A percentile compares a stretch with the other conserved stretches of the same genome.
Evolutionary conservation across 2,329 filamentous ascomycete species (phyloP).

Genomic region (Xylaria hypoxylon): DNA sequence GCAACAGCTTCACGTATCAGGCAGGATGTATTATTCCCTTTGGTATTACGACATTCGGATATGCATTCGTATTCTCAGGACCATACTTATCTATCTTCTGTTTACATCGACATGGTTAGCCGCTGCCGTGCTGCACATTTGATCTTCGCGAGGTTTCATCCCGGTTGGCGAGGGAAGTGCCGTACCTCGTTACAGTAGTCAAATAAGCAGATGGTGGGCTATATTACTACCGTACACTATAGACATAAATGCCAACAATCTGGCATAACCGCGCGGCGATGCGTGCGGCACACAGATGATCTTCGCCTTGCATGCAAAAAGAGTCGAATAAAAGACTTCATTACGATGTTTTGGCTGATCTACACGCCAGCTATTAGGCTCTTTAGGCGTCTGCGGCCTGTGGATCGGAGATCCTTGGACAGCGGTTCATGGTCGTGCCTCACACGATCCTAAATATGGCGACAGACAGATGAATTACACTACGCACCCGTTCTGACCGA

Average conservation of each 20-base stretch:
- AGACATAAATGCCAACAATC: conserved; percentile 24
- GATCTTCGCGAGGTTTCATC: conserved; percentile 36
- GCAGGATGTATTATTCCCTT: background rate
- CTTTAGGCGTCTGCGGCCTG: conserved; percentile 26
- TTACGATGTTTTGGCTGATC: conserved; percentile 38
- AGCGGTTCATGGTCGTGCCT: conserved; percentile 7
- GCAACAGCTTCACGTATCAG: conserved; percentile 4
- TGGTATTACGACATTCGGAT: conserved; percentile 15
- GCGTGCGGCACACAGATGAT: conserved; percentile 37
- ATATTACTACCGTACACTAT: conserved; percentile 24
- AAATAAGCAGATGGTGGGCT: conserved; percentile 26
- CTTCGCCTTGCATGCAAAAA: conserved; percentile 34
- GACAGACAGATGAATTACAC: conserved; percentile 30
- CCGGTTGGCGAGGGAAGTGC: conserved; percentile 37
- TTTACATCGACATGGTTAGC: conserved; percentile 22
- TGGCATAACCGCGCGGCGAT: conserved; percentile 35
- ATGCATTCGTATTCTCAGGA: conserved; percentile 14
- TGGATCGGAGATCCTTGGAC: conserved; percentile 23
- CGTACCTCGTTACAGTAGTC: conserved; percentile 14
- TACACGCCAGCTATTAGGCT: conserved; percentile 37
- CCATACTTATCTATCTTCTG: conserved; percentile 24
- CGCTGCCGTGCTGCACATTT: conserved; percentile 20
- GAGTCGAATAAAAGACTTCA: conserved; percentile 24
- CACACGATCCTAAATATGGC: conserved; percentile 17
- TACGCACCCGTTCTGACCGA: conserved; percentile 22